phyloP scores from a whole-genome alignment of 345 rosid species.

The Populus tremula region DNA sequence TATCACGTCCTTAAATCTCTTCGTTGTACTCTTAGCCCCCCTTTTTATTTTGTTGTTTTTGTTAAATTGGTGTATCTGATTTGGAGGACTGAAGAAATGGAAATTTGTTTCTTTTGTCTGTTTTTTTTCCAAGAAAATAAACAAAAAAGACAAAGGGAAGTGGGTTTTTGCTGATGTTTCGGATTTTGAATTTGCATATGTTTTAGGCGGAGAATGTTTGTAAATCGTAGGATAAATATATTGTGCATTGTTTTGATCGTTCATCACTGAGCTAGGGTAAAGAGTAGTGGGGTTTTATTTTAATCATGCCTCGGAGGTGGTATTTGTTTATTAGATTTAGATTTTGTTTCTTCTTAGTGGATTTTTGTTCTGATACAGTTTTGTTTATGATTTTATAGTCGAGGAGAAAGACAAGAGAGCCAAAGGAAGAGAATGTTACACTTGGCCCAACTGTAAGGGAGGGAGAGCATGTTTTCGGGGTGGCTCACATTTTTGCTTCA shows the following conservation, averaged over 20 bases:
- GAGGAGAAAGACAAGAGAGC: constrained; percentile 68
- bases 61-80: background rate
- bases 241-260: background rate
- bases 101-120: background rate
- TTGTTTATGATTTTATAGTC: constrained; percentile 40
- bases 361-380: background rate
- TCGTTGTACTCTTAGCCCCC: too few relatives aligned
- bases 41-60: background rate
- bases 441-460: constrained; percentile 78
- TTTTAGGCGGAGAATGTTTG: background rate
- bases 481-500: constrained; percentile 83
- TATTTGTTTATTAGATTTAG: background rate
- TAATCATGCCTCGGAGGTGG: too few relatives aligned
- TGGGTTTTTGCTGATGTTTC: background rate
- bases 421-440: constrained; percentile 77
- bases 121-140: background rate
- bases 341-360: background rate
- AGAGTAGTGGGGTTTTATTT: background rate
- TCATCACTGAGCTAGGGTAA: background rate
- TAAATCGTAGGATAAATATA: background rate
- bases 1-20: background rate
- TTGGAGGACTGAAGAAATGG: background rate
- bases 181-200: background rate
- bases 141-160: background rate
- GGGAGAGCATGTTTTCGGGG: constrained; percentile 81